Conservation (phyloP, 352 stramenopile species). For the Pythium phragmitis region DNA sequence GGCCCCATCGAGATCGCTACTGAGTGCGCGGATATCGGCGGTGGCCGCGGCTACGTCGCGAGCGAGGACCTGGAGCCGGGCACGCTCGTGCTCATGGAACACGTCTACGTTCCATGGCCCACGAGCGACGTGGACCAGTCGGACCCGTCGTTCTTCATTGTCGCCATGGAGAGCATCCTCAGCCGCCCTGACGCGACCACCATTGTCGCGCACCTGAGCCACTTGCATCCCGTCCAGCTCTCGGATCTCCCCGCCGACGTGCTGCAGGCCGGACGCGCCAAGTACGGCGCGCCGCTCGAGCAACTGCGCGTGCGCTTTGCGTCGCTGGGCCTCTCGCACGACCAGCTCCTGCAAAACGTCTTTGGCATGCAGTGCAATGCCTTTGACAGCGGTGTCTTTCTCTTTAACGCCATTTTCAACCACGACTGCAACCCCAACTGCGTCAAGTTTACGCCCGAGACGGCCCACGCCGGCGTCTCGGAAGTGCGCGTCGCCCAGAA, state of each 20-base stretch:
- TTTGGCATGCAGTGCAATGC: constrained; percentile 94
- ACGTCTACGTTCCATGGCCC: constrained; percentile 90
- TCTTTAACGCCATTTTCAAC: constrained; percentile 95
- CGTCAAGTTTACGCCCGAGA: constrained; percentile 89
- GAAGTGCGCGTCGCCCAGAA: constrained; percentile 89
- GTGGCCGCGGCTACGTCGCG: constrained; percentile 89
- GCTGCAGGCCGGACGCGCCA: constrained; percentile 45
- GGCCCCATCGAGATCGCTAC: constrained; percentile 73
- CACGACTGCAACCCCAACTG: constrained; percentile 94
- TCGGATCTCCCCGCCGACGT: constrained; percentile 58
- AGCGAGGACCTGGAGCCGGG: constrained; percentile 73
- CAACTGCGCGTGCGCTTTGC: constrained; percentile 52
- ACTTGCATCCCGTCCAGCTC: constrained; percentile 87
- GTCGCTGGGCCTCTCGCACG: constrained; percentile 43
- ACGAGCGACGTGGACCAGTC: constrained; percentile 71
- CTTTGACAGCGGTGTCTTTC: constrained; percentile 92
- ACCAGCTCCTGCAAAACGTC: constrained; percentile 87
- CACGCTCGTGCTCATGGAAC: constrained; percentile 89
- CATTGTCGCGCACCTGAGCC: constrained; percentile 75
- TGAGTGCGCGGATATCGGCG: constrained; percentile 59
- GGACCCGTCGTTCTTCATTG: constrained; percentile 81
- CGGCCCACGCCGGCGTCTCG: constrained; percentile 60
- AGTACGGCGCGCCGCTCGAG: constrained; percentile 59
- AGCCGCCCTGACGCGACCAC: constrained; percentile 57
- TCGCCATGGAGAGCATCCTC: constrained; percentile 87